Percentiles rank a stretch among this genome's conserved stretches.
Evolutionary conservation across 805 yeast genomes (phyloP).

Genomic region (Yarrowia alimentaria): DNA sequence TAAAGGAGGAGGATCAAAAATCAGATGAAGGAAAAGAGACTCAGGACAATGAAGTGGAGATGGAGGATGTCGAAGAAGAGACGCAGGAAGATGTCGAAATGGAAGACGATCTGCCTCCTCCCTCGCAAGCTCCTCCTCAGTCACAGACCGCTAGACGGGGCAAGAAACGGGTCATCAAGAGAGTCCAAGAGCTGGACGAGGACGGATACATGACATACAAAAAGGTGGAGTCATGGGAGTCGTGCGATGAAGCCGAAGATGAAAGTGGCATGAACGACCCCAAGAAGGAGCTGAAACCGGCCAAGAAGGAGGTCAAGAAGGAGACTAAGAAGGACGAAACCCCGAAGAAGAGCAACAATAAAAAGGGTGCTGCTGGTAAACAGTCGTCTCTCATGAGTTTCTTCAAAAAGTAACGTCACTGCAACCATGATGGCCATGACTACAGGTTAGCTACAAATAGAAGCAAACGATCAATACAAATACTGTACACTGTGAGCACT

Average conservation of each 20-base stretch:
- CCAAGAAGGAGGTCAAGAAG: conserved; percentile 1
- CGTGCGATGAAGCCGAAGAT: conserved; percentile 18
- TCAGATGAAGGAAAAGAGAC: not conserved
- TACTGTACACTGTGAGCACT: too few relatives aligned
- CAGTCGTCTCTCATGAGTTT: conserved; percentile 25
- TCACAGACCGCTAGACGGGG: not conserved
- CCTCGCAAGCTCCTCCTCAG: too few relatives aligned
- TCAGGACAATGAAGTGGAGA: not conserved
- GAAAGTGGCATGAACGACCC: conserved; percentile 19
- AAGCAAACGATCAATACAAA: too few relatives aligned
- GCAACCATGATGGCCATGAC: too few relatives aligned
- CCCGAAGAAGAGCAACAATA: not conserved
- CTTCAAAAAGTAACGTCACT: conserved; percentile 24
- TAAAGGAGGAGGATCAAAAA: not conserved
- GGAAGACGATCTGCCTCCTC: conserved; percentile 2
- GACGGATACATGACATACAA: conserved; percentile 20
- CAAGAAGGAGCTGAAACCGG: not conserved
- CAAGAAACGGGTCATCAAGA: conserved; percentile 13
- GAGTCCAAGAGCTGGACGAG: conserved; percentile 13
- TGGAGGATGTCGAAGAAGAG: conserved; percentile 1
- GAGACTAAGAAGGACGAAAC: conserved; percentile 3
- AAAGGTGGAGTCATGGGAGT: conserved; percentile 24
- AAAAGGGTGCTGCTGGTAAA: not conserved
- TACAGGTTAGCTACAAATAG: too few relatives aligned
- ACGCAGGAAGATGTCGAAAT: conserved; percentile 4